A percentile compares a stretch with the other conserved stretches of the same genome.
Conservation (phyloP, 1,139 yeast genomes). For the Yamadazyma triangularis region DNA sequence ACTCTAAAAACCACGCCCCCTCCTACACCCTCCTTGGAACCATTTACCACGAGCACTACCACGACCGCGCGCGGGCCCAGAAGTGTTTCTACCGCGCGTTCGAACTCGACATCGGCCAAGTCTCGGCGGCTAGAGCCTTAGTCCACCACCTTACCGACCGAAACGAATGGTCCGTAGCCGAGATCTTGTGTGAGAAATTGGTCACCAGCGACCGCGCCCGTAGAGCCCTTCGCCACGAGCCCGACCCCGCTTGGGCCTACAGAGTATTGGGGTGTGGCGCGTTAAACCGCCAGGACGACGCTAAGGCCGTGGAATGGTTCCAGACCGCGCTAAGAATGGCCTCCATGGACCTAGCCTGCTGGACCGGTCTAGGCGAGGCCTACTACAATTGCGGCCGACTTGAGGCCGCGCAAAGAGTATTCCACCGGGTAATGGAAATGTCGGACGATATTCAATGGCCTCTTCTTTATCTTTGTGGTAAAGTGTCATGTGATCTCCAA, state of each 20-base stretch:
- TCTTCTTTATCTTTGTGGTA: conserved; percentile 64
- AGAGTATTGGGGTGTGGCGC: conserved; percentile 79
- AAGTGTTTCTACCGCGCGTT: conserved; percentile 89
- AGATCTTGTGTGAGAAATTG: conserved; percentile 61
- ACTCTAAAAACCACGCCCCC: conserved; percentile 62
- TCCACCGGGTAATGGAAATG: conserved; percentile 56
- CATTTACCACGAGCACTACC: conserved; percentile 53
- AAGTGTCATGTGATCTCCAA: conserved; percentile 46
- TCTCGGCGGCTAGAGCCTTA: conserved; percentile 67
- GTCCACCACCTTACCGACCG: conserved; percentile 62
- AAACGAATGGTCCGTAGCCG: conserved; percentile 84
- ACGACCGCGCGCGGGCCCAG: conserved; percentile 66
- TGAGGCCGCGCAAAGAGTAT: conserved; percentile 84
- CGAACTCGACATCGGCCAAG: conserved; percentile 76
- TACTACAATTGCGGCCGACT: conserved; percentile 79
- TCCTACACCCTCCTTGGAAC: conserved; percentile 78
- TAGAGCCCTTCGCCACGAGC: conserved; percentile 40
- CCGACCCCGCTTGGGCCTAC: conserved; percentile 73
- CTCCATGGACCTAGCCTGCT: conserved; percentile 66
- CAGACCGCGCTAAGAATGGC: conserved; percentile 77
- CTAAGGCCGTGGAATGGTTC: conserved; percentile 81
- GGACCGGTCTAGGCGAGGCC: conserved; percentile 96
- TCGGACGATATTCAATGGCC: conserved; percentile 46
- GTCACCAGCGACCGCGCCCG: conserved; percentile 61
- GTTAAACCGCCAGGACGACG: conserved; percentile 67